These are phyloP conservation scores for Colletotrichum echinochloae DNA, from an alignment of 2,329 filamentous ascomycete genomes.

Conservation along the genomic window DNA sequence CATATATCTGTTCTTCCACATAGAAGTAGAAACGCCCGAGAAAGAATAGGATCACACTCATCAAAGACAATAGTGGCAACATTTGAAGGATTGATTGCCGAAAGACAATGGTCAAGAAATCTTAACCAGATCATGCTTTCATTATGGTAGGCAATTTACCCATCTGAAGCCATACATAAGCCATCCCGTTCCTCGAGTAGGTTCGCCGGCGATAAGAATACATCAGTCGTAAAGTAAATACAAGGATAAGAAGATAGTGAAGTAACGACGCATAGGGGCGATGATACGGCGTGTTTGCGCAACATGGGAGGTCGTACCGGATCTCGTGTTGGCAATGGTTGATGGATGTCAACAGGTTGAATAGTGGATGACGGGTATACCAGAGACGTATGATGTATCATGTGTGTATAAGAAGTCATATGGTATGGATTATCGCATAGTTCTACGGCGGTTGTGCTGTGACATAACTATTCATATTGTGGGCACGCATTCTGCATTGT, in stretches of 20 bases:
- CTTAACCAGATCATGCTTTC: neutral
- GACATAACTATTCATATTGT: neutral
- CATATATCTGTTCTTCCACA: neutral
- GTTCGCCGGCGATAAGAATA: neutral
- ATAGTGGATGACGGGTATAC: neutral
- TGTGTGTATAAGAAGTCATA: neutral
- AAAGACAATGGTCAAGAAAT: neutral
- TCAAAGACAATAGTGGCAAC: too few relatives aligned
- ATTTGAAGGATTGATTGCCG: neutral
- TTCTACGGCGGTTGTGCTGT: conserved; percentile 9
- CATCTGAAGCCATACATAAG: neutral
- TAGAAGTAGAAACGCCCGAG: neutral
- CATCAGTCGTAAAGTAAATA: neutral
- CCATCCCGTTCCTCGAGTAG: neutral
- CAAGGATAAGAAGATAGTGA: neutral
- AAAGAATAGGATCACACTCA: neutral
- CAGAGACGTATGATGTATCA: neutral
- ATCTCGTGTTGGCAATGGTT: neutral
- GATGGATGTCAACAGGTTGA: neutral
- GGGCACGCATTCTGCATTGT: neutral
- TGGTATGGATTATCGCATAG: neutral
- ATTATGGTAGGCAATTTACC: neutral
- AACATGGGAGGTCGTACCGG: neutral
- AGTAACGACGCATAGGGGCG: too few relatives aligned
- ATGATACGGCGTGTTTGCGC: too few relatives aligned